Evolutionary conservation across 2,329 filamentous ascomycete genomes (phyloP).

Genomic region (Allantophomopsis lycopodina): DNA sequence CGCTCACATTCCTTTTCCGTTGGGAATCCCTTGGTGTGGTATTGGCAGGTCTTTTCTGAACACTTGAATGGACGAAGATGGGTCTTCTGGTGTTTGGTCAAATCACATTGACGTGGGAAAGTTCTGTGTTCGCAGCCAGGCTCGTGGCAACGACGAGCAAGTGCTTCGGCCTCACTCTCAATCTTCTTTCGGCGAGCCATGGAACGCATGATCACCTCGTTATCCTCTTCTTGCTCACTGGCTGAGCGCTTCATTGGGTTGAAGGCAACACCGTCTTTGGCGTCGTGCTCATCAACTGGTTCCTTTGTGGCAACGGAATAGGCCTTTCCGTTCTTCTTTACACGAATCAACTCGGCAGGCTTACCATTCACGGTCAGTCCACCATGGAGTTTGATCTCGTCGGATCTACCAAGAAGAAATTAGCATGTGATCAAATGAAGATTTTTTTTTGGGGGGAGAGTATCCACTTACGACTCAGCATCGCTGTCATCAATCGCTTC

Average conservation of each 20-base stretch:
- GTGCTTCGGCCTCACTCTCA: conserved; percentile 69
- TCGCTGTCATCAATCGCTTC: conserved; percentile 40
- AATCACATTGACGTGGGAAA: conserved; percentile 92
- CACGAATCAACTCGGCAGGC: conserved; percentile 70
- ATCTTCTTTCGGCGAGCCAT: conserved; percentile 97
- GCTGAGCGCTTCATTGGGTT: conserved; percentile 50
- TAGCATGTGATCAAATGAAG: conserved; percentile 7
- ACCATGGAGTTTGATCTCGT: conserved; percentile 69
- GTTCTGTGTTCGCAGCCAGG: conserved; percentile 58
- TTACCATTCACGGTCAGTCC: conserved; percentile 72
- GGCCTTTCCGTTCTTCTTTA: conserved; percentile 66
- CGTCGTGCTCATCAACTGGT: conserved; percentile 40
- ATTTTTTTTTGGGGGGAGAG: too few relatives aligned
- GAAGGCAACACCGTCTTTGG: conserved; percentile 24
- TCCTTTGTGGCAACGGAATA: conserved; percentile 65
- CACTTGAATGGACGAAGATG: conserved; percentile 97
- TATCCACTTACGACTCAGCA: conserved; percentile 36
- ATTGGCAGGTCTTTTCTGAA: conserved; percentile 69
- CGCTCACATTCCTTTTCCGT: conserved; percentile 96
- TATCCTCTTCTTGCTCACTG: conserved; percentile 59
- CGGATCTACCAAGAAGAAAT: conserved; percentile 32
- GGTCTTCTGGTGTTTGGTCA: conserved; percentile 97
- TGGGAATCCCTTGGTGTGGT: conserved; percentile 80
- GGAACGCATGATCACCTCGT: conserved; percentile 73
- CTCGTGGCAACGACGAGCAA: conserved; percentile 65